phyloP scores from a whole-genome alignment of 306 rosid genomes.

The Vigna mungo region DNA sequence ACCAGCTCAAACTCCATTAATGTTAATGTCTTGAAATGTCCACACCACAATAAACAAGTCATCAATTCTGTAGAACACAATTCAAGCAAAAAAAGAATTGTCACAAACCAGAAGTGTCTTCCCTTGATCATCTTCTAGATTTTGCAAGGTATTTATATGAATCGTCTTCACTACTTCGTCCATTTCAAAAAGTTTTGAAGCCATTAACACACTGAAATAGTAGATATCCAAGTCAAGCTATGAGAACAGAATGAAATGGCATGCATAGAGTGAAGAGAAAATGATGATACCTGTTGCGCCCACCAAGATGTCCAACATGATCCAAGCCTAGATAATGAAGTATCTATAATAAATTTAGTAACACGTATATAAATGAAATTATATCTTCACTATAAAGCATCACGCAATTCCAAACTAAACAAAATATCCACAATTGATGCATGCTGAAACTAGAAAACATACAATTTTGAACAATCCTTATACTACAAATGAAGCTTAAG shows the following conservation, averaged over 20 bases:
- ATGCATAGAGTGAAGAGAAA: slow-evolving; percentile 39
- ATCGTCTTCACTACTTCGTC: slow-evolving; percentile 89
- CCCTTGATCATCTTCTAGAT: slow-evolving; percentile 59
- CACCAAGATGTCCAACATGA: slow-evolving; percentile 97
- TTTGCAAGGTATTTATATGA: slow-evolving; percentile 58
- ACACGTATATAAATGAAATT: slow-evolving; percentile 40
- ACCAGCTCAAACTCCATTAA: too few relatives aligned
- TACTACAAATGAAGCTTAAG: slow-evolving; percentile 17
- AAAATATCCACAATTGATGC: slow-evolving; percentile 19
- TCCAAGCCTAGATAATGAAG: slow-evolving; percentile 98
- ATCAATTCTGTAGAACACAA: slow-evolving; percentile 29
- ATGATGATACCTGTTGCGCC: slow-evolving; percentile 76
- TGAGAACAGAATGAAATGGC: slow-evolving; percentile 39
- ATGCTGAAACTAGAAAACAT: slow-evolving; percentile 9
- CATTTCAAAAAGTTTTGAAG: slow-evolving; percentile 90
- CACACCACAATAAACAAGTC: slow-evolving; percentile 28
- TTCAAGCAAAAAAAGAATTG: slow-evolving; percentile 36
- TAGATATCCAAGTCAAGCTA: slow-evolving; percentile 44
- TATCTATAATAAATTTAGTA: slow-evolving; percentile 76
- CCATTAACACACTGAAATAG: slow-evolving; percentile 79
- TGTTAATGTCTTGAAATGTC: slow-evolving; percentile 13
- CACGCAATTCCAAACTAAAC: slow-evolving; percentile 21
- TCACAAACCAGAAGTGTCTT: slow-evolving; percentile 84
- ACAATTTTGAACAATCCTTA: slow-evolving; percentile 6
- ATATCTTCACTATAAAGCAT: slow-evolving; percentile 45